Conservation (phyloP, 2,329 filamentous ascomycete genomes). For the Ceratocystis lukuohia region DNA sequence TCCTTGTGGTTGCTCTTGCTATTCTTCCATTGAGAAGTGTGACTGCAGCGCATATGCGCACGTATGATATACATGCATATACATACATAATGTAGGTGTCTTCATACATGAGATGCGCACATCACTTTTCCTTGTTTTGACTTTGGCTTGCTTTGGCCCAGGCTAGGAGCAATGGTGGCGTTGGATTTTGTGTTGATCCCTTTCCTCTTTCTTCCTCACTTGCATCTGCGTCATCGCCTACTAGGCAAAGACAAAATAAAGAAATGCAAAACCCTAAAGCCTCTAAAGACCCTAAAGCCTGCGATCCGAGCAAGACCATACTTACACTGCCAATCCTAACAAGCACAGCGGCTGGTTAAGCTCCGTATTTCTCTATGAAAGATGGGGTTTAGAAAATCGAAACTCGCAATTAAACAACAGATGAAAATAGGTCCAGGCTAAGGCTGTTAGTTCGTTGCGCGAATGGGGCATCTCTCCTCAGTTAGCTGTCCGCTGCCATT, state of each 20-base stretch:
- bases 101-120: background rate
- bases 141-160: background rate
- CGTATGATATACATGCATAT: background rate
- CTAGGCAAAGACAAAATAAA: background rate
- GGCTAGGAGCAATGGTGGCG: background rate
- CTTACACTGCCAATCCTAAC: no score
- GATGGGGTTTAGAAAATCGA: background rate
- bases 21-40: background rate
- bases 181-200: background rate
- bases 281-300: background rate
- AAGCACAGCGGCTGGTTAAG: no score
- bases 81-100: background rate
- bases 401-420: background rate
- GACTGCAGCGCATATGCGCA: background rate
- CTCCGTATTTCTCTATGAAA: no score
- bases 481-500: no score
- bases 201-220: background rate
- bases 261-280: background rate
- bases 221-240: background rate
- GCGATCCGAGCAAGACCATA: no score
- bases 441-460: no score
- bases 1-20: background rate
- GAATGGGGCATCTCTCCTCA: no score
- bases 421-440: background rate
- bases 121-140: background rate